These are phyloP conservation scores for Wallacemonas sp. DNA, from an alignment of 208 protist species.

Conservation along the genomic window DNA sequence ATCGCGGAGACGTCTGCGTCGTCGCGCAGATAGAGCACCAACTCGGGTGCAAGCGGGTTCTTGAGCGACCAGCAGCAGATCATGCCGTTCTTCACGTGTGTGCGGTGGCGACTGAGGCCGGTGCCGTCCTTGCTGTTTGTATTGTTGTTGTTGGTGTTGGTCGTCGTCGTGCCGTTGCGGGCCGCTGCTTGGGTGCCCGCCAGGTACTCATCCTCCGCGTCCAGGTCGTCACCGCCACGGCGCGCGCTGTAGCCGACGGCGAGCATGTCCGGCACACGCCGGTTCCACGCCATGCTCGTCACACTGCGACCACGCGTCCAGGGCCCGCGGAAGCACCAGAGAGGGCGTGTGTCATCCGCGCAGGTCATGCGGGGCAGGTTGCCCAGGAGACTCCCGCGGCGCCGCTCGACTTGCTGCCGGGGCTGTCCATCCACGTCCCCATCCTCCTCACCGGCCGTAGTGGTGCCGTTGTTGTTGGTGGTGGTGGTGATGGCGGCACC, in stretches of 20 bases:
- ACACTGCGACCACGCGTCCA: conserved; percentile 79
- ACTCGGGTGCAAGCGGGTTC: conserved; percentile 91
- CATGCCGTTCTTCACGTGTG: conserved; percentile 49
- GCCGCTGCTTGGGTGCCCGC: too few relatives aligned
- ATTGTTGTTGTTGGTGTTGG: neutral
- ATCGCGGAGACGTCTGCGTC: conserved; percentile 91
- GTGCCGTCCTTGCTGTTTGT: neutral
- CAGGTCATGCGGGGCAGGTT: conserved; percentile 32
- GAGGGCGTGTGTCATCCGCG: conserved; percentile 54
- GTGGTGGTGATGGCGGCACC: neutral
- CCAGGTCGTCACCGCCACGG: conserved; percentile 12
- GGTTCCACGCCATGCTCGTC: conserved; percentile 93
- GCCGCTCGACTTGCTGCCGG: neutral
- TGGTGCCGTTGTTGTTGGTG: neutral
- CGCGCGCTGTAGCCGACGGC: conserved; percentile 79
- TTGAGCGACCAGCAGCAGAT: conserved; percentile 98
- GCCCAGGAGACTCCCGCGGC: neutral
- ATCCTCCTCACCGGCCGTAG: neutral
- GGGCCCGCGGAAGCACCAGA: conserved; percentile 88
- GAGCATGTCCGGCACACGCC: conserved; percentile 87
- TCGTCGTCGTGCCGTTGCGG: too few relatives aligned
- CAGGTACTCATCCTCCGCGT: neutral
- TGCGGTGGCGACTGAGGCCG: conserved; percentile 3
- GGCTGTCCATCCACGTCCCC: neutral
- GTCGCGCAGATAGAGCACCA: conserved; percentile 72